Conservation (phyloP, 352 stramenopile species). For the Pythium pectinolyticum region DNA sequence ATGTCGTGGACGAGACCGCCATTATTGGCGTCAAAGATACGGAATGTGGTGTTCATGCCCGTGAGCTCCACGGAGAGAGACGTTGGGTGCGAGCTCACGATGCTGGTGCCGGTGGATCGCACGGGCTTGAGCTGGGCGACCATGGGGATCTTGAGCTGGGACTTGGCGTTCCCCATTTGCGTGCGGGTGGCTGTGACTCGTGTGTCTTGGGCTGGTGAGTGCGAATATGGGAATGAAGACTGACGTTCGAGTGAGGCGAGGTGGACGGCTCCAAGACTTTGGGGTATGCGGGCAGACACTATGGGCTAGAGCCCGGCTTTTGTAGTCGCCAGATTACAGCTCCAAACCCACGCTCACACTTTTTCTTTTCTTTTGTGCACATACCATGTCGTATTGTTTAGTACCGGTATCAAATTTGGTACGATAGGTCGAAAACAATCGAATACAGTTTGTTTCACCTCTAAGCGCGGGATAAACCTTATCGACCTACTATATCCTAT, state of each 20-base stretch:
- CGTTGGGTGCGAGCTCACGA: slow-evolving; percentile 1
- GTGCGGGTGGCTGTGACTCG: neutral
- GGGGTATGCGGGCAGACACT: no score
- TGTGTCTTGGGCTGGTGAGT: neutral
- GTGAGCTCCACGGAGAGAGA: slow-evolving; percentile 3
- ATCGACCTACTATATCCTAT: no score
- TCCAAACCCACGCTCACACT: no score
- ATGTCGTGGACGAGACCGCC: slow-evolving; percentile 5
- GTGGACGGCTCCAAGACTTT: no score
- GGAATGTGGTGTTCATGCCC: slow-evolving; percentile 11
- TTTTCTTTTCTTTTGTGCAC: no score
- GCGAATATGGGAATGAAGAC: neutral
- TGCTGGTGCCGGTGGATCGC: neutral
- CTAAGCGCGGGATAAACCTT: no score
- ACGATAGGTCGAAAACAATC: no score
- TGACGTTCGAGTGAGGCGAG: no score
- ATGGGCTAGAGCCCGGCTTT: no score
- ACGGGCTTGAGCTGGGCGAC: slow-evolving; percentile 6
- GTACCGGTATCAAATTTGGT: no score
- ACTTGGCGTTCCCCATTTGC: slow-evolving; percentile 4
- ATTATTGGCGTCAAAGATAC: slow-evolving; percentile 6
- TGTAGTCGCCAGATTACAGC: no score
- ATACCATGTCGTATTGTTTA: no score
- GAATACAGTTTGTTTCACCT: neutral
- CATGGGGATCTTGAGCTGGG: slow-evolving; percentile 6